Conservation (phyloP, 169 alveolate genomes). For the Plasmodium fragile region DNA sequence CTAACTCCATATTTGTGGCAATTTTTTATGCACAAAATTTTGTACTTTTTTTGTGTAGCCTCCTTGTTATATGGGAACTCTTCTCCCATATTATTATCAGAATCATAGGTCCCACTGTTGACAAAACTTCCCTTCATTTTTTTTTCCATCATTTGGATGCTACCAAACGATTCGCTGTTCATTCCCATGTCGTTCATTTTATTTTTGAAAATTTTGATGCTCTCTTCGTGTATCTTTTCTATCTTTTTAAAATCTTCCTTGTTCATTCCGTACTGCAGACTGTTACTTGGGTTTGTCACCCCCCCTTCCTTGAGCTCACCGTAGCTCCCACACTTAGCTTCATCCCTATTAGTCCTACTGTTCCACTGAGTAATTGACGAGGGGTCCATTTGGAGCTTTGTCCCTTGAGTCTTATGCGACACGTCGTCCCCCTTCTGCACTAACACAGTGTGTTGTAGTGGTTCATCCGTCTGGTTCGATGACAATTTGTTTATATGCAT, state of each 20-base stretch:
- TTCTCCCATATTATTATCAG: not conserved
- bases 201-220: slow-evolving; percentile 7
- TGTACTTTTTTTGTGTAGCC: slow-evolving; percentile 1
- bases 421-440: not conserved
- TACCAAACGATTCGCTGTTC: not conserved
- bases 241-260: slow-evolving; percentile 7
- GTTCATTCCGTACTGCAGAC: not conserved
- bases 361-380: not conserved
- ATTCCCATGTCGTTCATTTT: slow-evolving; percentile 16
- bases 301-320: not conserved
- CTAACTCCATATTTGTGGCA: slow-evolving; percentile 61
- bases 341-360: not conserved
- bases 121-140: not conserved
- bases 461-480: not conserved
- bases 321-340: not conserved
- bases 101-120: slow-evolving; percentile 1
- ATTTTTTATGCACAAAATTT: slow-evolving; percentile 35
- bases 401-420: not conserved
- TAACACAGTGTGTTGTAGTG: not conserved
- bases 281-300: not conserved
- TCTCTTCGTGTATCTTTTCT: slow-evolving; percentile 24
- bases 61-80: not conserved
- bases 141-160: not conserved
- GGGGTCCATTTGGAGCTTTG: not conserved
- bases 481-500: not conserved